Evolutionary conservation across 2,329 filamentous ascomycete genomes (phyloP).

Genomic region (Paracoccidioides brasiliensis): DNA sequence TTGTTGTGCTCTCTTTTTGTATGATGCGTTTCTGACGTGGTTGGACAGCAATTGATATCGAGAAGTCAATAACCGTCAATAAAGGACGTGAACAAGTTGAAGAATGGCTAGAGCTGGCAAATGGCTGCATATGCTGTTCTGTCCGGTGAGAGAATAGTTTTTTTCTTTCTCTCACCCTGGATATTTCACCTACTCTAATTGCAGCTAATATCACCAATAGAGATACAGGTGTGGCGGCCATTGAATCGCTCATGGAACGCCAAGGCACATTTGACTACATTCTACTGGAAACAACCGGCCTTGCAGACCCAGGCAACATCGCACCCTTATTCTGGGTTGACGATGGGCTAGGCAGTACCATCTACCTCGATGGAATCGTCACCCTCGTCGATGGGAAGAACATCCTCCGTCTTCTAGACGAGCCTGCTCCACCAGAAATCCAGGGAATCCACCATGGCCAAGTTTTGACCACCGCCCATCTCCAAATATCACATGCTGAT

Average conservation of each 20-base stretch:
- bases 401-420: conserved; percentile 67
- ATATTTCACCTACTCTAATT: background rate
- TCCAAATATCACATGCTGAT: conserved; percentile 94
- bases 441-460: conserved; percentile 40
- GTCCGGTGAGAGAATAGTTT: conserved; percentile 52
- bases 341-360: conserved; percentile 83
- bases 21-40: conserved; percentile 1
- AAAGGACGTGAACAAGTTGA: conserved; percentile 70
- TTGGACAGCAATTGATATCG: conserved; percentile 67
- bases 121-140: conserved; percentile 95
- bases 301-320: conserved; percentile 90
- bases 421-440: conserved; percentile 36
- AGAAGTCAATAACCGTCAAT: conserved; percentile 87
- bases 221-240: conserved; percentile 84
- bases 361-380: conserved; percentile 93
- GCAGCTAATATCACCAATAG: conserved; percentile 31
- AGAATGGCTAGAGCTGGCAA: conserved; percentile 92
- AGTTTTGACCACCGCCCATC: conserved; percentile 77
- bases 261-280: conserved; percentile 96
- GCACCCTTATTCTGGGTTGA: conserved; percentile 97
- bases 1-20: background rate
- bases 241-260: conserved; percentile 90
- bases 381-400: conserved; percentile 94
- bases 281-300: conserved; percentile 84
- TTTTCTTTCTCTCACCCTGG: background rate